Percentiles rank a stretch among this genome's conserved stretches.
Conservation (phyloP, 805 yeast genomes). For the Schizosaccharomyces cryophilus region DNA sequence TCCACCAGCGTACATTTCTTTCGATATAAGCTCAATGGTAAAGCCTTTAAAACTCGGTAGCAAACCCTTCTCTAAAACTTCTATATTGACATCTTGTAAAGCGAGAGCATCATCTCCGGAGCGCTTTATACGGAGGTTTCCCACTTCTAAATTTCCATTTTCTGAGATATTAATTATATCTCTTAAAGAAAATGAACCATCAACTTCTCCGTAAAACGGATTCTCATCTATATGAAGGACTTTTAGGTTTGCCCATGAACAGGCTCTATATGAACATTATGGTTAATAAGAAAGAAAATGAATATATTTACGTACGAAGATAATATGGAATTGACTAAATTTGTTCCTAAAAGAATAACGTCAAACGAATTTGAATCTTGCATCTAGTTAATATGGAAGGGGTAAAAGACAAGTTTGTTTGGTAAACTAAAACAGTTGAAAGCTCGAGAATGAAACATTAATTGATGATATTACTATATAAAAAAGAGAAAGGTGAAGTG, state of each 20-base stretch:
- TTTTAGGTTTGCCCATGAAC: background rate
- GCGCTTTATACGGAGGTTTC: background rate
- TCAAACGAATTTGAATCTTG: background rate
- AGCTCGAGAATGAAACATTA: no score
- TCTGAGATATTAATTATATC: background rate
- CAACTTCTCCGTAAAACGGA: background rate
- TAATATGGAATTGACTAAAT: background rate
- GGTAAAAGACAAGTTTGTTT: background rate
- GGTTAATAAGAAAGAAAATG: background rate
- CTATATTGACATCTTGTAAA: background rate
- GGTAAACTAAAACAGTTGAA: background rate
- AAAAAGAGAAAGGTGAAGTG: no score
- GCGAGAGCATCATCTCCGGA: background rate
- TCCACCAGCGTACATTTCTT: background rate
- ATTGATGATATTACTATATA: no score
- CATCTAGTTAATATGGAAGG: background rate
- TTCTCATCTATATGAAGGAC: slow-evolving; percentile 1
- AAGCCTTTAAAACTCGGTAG: background rate
- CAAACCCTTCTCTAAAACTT: background rate
- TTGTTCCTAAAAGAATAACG: slow-evolving; percentile 1
- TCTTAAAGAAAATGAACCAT: background rate
- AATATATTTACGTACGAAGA: background rate
- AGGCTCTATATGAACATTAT: background rate
- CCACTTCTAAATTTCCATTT: background rate
- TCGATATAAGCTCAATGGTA: background rate